Evolutionary conservation across 768 basidiomycete genomes (phyloP).

Genomic region (Coprinopsis cinerea): DNA sequence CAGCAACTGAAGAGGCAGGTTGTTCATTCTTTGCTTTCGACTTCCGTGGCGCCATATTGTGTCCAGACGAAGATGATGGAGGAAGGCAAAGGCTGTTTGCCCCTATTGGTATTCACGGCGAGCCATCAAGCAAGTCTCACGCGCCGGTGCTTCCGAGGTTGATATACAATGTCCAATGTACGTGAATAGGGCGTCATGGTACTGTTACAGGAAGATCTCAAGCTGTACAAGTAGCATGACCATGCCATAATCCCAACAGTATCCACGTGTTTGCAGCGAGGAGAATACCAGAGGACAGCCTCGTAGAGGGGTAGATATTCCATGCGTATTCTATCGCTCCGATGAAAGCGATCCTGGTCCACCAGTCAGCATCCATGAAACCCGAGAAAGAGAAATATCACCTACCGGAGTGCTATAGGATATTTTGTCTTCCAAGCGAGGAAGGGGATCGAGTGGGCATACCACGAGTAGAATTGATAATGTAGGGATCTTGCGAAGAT

Average conservation of each 20-base stretch:
- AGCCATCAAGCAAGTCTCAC: no score
- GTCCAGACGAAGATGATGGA: background rate
- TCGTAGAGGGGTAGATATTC: conserved; percentile 17
- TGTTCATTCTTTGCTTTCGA: conserved; percentile 15
- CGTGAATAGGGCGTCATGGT: background rate
- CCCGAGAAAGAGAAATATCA: conserved; percentile 4
- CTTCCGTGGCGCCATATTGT: conserved; percentile 14
- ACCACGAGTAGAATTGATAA: conserved; percentile 99
- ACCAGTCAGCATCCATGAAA: background rate
- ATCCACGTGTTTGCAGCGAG: conserved; percentile 22
- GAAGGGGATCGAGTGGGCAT: conserved; percentile 85
- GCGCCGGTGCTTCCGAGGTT: no score
- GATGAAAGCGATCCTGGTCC: conserved; percentile 4
- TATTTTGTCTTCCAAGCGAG: conserved; percentile 70
- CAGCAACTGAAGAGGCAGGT: conserved; percentile 7
- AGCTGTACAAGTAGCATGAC: conserved; percentile 12
- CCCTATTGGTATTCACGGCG: no score
- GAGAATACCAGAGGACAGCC: conserved; percentile 22
- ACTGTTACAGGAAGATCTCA: background rate
- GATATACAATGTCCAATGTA: no score
- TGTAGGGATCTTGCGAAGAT: conserved; percentile 91
- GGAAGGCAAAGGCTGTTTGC: no score
- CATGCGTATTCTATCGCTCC: conserved; percentile 16
- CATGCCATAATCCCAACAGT: conserved; percentile 30
- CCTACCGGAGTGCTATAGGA: conserved; percentile 58